Evolutionary conservation across 495 filamentous ascomycete genomes (phyloP).

Genomic region (Penicillium macrosclerotiorum): DNA sequence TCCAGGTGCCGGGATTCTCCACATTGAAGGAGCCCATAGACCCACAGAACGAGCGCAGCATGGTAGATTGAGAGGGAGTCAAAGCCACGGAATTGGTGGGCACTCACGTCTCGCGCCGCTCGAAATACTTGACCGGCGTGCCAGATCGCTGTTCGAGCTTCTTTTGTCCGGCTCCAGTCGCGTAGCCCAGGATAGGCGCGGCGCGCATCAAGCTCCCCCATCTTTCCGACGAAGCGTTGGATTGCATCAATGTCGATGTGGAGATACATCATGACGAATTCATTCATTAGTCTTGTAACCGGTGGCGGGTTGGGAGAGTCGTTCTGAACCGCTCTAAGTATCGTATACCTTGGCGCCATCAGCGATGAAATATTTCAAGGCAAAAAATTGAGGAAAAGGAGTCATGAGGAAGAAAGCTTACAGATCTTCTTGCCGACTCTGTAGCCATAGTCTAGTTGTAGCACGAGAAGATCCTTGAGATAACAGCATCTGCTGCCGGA

Average conservation of each 20-base stretch:
- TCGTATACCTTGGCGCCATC: constrained; percentile 6
- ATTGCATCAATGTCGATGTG: constrained; percentile 58
- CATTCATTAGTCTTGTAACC: constrained; percentile 38
- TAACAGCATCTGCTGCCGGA: constrained; percentile 23
- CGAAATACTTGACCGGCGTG: constrained; percentile 59
- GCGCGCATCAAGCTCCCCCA: constrained; percentile 55
- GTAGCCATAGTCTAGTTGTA: constrained; percentile 22
- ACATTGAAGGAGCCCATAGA: constrained; percentile 45
- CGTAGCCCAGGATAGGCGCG: constrained; percentile 48
- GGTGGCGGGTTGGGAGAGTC: constrained; percentile 2
- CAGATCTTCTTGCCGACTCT: constrained; percentile 29
- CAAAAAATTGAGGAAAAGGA: too few species aligned
- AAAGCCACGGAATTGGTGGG: constrained; percentile 52
- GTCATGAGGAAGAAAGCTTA: not conserved
- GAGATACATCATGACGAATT: constrained; percentile 55
- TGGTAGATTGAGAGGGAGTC: constrained; percentile 56
- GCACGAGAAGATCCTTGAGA: constrained; percentile 11
- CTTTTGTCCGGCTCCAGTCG: constrained; percentile 48
- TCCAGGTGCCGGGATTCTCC: constrained; percentile 9
- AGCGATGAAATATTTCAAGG: too few species aligned
- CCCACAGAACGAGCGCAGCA: constrained; percentile 55
- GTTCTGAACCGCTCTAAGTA: constrained; percentile 2
- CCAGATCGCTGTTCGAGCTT: constrained; percentile 54
- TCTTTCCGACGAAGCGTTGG: constrained; percentile 58
- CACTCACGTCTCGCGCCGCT: constrained; percentile 43